phyloP scores from a whole-genome alignment of 169 alveolate genomes.

The Besnoitia besnoiti region DNA sequence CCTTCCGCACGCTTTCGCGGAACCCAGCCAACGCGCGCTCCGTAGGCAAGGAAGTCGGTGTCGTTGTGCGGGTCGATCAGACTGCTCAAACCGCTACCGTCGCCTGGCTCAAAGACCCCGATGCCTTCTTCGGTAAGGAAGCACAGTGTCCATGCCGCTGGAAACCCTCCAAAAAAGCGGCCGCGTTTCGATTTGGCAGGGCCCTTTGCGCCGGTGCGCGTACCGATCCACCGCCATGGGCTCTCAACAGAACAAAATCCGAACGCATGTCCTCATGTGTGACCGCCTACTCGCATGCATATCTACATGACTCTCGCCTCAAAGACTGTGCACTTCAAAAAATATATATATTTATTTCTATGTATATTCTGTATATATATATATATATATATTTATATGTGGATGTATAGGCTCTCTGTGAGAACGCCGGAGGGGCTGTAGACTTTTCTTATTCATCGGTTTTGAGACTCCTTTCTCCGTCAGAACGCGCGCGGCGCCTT shows the following conservation, averaged over 20 bases:
- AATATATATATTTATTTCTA: too few relatives aligned
- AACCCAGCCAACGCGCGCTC: background rate
- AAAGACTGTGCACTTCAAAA: too few relatives aligned
- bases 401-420: background rate
- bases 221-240: too few relatives aligned
- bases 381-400: background rate
- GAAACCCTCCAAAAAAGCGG: too few relatives aligned
- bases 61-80: conserved; percentile 29
- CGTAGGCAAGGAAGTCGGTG: background rate
- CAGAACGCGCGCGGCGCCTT: background rate
- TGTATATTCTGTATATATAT: background rate
- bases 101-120: conserved; percentile 37
- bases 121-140: conserved; percentile 20
- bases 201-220: background rate
- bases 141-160: too few relatives aligned
- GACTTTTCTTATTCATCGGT: background rate
- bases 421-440: background rate
- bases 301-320: background rate
- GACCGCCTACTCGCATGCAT: background rate
- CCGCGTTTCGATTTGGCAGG: background rate
- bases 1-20: background rate
- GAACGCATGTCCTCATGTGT: background rate
- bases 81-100: background rate
- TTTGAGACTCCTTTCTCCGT: too few relatives aligned
- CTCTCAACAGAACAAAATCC: too few relatives aligned